phyloP scores from a whole-genome alignment of 2,329 filamentous ascomycete genomes.

The Alternaria solani region DNA sequence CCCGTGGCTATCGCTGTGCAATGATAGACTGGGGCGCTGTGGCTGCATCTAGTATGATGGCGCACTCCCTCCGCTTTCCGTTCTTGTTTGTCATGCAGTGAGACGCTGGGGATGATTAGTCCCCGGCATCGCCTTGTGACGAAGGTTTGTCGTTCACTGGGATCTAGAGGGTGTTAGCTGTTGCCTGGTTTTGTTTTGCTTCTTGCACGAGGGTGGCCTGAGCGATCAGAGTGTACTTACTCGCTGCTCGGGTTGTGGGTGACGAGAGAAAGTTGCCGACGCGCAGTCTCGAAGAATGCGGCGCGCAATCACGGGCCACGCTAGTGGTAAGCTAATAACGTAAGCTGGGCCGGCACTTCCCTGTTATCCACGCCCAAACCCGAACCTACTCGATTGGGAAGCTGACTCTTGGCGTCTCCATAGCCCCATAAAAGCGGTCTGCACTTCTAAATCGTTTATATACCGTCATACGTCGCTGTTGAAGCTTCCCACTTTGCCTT shows the following conservation, averaged over 20 bases:
- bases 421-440: slow-evolving; percentile 10
- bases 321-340: slow-evolving; percentile 21
- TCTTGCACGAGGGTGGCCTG: background rate
- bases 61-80: slow-evolving; percentile 48
- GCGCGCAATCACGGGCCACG: slow-evolving; percentile 30
- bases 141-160: slow-evolving; percentile 38
- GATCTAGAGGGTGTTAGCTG: slow-evolving; percentile 30
- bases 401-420: slow-evolving; percentile 7
- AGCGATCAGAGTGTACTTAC: slow-evolving; percentile 24
- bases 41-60: slow-evolving; percentile 35
- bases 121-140: slow-evolving; percentile 33
- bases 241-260: slow-evolving; percentile 40
- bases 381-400: slow-evolving; percentile 8
- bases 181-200: background rate
- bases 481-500: background rate
- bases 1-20: slow-evolving; percentile 24
- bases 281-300: slow-evolving; percentile 18
- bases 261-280: slow-evolving; percentile 24
- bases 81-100: slow-evolving; percentile 43
- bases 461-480: background rate
- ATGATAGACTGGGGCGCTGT: slow-evolving; percentile 23
- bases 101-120: slow-evolving; percentile 34
- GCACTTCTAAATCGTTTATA: background rate
- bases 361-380: background rate
- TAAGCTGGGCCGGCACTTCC: slow-evolving; percentile 9